phyloP scores from a whole-genome alignment of 1,284 basidiomycete species.

The Termitomyces sp. region DNA sequence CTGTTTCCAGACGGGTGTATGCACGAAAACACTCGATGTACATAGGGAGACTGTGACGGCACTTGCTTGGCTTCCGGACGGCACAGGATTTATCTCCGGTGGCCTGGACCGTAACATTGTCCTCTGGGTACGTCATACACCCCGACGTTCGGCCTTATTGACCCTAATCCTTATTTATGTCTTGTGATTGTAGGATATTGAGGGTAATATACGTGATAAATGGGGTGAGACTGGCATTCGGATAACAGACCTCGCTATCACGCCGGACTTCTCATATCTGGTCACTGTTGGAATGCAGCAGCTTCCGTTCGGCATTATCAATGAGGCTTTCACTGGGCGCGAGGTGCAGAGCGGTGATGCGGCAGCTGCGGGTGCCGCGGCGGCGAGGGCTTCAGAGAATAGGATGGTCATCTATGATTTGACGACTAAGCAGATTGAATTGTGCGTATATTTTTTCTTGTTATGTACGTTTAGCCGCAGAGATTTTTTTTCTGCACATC shows the following conservation, averaged over 20 bases:
- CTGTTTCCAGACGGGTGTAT: conserved; percentile 56
- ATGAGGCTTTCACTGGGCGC: conserved; percentile 27
- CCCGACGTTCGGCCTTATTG: neutral
- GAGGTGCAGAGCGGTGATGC: conserved; percentile 26
- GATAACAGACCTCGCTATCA: conserved; percentile 82
- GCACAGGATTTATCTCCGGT: conserved; percentile 85
- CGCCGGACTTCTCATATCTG: conserved; percentile 80
- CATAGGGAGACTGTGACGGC: conserved; percentile 87
- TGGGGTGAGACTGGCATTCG: conserved; percentile 81
- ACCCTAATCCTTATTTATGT: neutral
- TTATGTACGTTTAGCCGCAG: neutral
- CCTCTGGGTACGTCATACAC: conserved; percentile 70
- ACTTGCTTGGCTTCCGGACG: conserved; percentile 85
- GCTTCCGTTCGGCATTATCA: conserved; percentile 23
- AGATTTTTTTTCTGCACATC: neutral
- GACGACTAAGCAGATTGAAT: conserved; percentile 53
- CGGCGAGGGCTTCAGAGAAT: conserved; percentile 44
- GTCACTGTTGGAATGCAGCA: conserved; percentile 78
- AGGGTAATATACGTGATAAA: conserved; percentile 65
- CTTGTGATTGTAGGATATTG: conserved; percentile 50
- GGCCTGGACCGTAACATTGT: conserved; percentile 86
- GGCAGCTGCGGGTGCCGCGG: conserved; percentile 31
- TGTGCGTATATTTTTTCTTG: conserved; percentile 43
- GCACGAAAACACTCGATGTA: conserved; percentile 57
- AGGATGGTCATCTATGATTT: conserved; percentile 76